phyloP scores from a whole-genome alignment of 1,284 basidiomycete species.

The Fomitopsis pinicola region DNA sequence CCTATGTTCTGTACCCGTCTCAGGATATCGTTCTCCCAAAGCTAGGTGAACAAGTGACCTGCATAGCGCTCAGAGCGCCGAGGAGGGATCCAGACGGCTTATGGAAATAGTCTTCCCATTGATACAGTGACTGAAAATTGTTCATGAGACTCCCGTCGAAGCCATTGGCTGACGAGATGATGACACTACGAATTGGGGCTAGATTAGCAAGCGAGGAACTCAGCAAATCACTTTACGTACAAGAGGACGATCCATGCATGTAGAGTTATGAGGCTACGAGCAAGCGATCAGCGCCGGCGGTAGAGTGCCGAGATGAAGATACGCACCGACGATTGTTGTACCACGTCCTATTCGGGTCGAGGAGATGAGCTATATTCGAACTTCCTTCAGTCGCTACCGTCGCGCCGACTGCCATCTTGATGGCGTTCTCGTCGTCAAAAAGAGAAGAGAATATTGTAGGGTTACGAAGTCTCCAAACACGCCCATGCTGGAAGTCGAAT shows the following conservation, averaged over 20 bases:
- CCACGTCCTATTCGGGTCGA: slow-evolving; percentile 60
- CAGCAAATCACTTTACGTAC: slow-evolving; percentile 30
- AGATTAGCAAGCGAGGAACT: not conserved
- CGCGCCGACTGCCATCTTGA: slow-evolving; percentile 49
- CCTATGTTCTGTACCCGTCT: slow-evolving; percentile 54
- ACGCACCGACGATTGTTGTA: slow-evolving; percentile 60
- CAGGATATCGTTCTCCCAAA: not conserved
- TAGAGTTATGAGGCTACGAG: slow-evolving; percentile 46
- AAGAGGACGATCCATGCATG: slow-evolving; percentile 62
- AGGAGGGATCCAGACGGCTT: slow-evolving; percentile 45
- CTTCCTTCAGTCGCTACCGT: slow-evolving; percentile 24
- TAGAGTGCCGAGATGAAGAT: not conserved
- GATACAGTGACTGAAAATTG: slow-evolving; percentile 55
- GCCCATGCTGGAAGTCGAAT: slow-evolving; percentile 1
- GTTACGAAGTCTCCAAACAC: slow-evolving; percentile 14
- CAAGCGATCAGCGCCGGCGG: slow-evolving; percentile 3
- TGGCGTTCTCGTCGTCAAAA: slow-evolving; percentile 15
- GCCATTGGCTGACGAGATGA: slow-evolving; percentile 67
- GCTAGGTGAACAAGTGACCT: slow-evolving; percentile 33
- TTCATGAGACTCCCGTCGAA: slow-evolving; percentile 76
- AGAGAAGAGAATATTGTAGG: slow-evolving; percentile 11
- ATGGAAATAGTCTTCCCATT: slow-evolving; percentile 58
- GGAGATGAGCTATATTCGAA: slow-evolving; percentile 45
- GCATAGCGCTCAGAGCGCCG: slow-evolving; percentile 71
- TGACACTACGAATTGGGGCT: slow-evolving; percentile 36